Percentiles rank a stretch among this genome's conserved stretches.
These are phyloP conservation scores for Beauveria pseudobassiana DNA, from an alignment of 2,329 filamentous ascomycete species.

Conservation along the genomic window DNA sequence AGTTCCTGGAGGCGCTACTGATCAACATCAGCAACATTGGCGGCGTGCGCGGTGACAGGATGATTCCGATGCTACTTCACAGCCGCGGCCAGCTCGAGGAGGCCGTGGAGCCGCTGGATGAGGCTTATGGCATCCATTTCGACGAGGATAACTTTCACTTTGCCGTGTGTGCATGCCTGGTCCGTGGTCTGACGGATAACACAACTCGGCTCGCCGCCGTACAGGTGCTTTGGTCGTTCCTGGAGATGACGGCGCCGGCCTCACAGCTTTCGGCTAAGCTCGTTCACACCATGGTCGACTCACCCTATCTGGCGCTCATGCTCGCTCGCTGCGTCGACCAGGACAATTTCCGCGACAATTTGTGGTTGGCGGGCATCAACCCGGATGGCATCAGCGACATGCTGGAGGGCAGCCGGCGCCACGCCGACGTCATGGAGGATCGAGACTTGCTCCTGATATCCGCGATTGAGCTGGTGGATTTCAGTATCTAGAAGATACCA, in stretches of 20 bases:
- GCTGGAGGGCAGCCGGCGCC: conserved; percentile 19
- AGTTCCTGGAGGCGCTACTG: conserved; percentile 57
- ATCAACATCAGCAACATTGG: conserved; percentile 55
- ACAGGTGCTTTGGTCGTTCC: conserved; percentile 53
- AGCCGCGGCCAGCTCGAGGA: conserved; percentile 55
- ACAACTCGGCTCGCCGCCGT: conserved; percentile 52
- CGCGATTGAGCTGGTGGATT: conserved; percentile 59
- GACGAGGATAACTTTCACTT: conserved; percentile 58
- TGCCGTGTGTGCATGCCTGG: conserved; percentile 56
- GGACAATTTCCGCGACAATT: conserved; percentile 54
- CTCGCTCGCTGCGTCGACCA: conserved; percentile 47
- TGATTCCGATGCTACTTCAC: conserved; percentile 53
- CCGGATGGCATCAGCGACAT: conserved; percentile 26
- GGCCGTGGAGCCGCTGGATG: conserved; percentile 53
- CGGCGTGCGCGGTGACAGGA: conserved; percentile 51
- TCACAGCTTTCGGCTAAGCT: conserved; percentile 14
- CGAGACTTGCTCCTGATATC: conserved; percentile 56
- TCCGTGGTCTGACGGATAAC: conserved; percentile 56
- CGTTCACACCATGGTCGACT: conserved; percentile 24
- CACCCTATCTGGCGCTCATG: conserved; percentile 55
- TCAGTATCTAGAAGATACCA: conserved; percentile 55
- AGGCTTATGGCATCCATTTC: conserved; percentile 60
- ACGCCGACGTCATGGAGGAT: conserved; percentile 44
- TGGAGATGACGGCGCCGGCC: conserved; percentile 29
- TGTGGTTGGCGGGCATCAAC: conserved; percentile 53